These are phyloP conservation scores for Leccinum olivaceopallidum DNA, from an alignment of 768 basidiomycete genomes.

Conservation along the genomic window DNA sequence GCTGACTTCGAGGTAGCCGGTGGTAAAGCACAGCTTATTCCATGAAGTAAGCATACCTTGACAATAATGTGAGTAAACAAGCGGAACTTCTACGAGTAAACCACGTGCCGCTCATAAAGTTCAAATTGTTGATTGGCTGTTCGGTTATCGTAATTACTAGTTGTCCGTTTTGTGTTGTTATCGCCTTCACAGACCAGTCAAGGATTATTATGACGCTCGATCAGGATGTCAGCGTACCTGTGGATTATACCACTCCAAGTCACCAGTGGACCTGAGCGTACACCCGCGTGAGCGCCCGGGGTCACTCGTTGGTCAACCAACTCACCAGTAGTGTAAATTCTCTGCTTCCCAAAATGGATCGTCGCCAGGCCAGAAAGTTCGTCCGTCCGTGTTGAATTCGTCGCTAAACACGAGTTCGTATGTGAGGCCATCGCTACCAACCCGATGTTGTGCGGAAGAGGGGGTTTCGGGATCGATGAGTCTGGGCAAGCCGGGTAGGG, in stretches of 20 bases:
- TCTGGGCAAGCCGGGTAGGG: constrained; percentile 60
- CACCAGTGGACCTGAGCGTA: constrained; percentile 55
- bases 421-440: constrained; percentile 71
- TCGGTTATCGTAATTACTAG: constrained; percentile 81
- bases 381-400: constrained; percentile 76
- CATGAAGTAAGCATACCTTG: constrained; percentile 77
- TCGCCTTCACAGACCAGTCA: constrained; percentile 38
- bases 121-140: constrained; percentile 70
- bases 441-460: constrained; percentile 48
- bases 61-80: constrained; percentile 9
- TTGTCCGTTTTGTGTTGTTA: constrained; percentile 76
- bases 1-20: constrained; percentile 86
- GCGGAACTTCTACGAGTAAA: background rate
- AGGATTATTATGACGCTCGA: constrained; percentile 1
- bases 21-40: constrained; percentile 96
- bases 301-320: background rate
- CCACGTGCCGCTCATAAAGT: constrained; percentile 74
- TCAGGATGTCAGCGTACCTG: constrained; percentile 40
- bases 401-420: constrained; percentile 89
- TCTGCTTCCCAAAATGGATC: constrained; percentile 87
- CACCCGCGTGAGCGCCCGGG: constrained; percentile 8
- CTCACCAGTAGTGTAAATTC: constrained; percentile 80
- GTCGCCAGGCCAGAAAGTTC: constrained; percentile 77
- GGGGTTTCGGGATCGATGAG: constrained; percentile 84
- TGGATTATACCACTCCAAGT: constrained; percentile 86